Base-by-base conservation (phyloP, 1,284 basidiomycete species). In the Leucoagaricus sp. region DNA sequence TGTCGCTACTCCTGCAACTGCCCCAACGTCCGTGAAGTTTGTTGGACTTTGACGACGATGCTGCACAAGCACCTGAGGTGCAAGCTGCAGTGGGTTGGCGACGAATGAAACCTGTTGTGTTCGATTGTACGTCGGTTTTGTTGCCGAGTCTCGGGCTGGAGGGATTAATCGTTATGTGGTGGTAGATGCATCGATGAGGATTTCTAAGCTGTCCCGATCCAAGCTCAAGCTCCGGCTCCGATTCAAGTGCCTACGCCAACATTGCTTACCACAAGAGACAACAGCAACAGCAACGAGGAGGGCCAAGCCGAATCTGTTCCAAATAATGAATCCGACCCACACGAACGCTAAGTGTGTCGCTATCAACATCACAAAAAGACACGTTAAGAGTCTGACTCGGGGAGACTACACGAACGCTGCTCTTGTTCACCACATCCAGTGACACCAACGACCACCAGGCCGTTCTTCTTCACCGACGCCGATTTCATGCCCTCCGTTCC, bases 181-280 rank as follows among this genome's bases (percentile, higher is more conserved):
- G 47, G 33, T 49, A 82, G 87, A 90, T 68, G 94, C 64, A 94
- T 96, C 59, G 96, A 96, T 69, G 90, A 87, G 60, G 94, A 96
- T 70, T 97, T 96, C 79, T 89, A 95, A 74, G 84, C 83, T 50
- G 91, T 92, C 1, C 87, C 89, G 1, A 72, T 83, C 9, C 67
- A 69, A 26, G 53, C 63, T 8, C 54, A 67, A 0, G 55, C 62
- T n/a, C 31, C 58, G 9, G 34, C 29, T 8, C 9, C 29, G 12
- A 12, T 55, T 23, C 38, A 63, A 0, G 61, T 74, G 0, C 45
- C 72, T 23, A 60, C 72, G 25, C 58, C 78, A 33, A 61, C 76
- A 15, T 65, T 64, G 13, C 67, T 70, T 19, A n/a, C n/a, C n/a
- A n/a, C n/a, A n/a, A n/a, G n/a, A n/a, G n/a, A n/a, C 45, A 65